Conservation (phyloP, 345 rosid genomes). For the Iberis pinnata region DNA sequence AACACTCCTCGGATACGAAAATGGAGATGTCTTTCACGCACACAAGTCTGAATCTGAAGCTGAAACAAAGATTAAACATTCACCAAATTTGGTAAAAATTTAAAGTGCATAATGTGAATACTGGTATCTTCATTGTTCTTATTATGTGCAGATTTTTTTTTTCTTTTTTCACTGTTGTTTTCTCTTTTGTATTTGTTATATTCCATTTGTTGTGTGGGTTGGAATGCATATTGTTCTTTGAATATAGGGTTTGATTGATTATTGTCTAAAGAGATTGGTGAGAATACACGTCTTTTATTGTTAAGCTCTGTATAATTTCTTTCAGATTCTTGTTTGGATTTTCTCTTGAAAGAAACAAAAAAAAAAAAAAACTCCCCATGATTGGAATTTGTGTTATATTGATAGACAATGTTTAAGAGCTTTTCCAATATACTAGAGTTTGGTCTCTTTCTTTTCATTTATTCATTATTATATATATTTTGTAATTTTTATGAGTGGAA, state of each 20-base stretch:
- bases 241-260: no score
- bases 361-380: no score
- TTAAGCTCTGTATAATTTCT: slow-evolving; percentile 21
- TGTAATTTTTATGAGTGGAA: no score
- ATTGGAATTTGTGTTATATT: no score
- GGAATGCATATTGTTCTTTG: no score
- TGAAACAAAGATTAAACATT: background rate
- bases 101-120: slow-evolving; percentile 27
- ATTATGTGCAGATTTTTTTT: slow-evolving; percentile 29
- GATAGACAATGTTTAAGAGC: no score
- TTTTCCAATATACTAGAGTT: no score
- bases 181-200: slow-evolving; percentile 1
- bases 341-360: slow-evolving; percentile 13
- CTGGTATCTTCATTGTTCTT: background rate
- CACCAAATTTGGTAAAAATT: slow-evolving; percentile 19
- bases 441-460: no score
- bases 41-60: slow-evolving; percentile 63
- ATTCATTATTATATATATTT: no score
- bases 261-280: background rate
- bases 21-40: slow-evolving; percentile 78
- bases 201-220: slow-evolving; percentile 12
- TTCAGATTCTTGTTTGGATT: slow-evolving; percentile 12
- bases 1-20: slow-evolving; percentile 55
- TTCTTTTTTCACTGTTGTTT: background rate
- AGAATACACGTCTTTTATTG: slow-evolving; percentile 5